Base-by-base conservation (phyloP, 2,329 filamentous ascomycete genomes). In the Hypoxylon sp. region DNA sequence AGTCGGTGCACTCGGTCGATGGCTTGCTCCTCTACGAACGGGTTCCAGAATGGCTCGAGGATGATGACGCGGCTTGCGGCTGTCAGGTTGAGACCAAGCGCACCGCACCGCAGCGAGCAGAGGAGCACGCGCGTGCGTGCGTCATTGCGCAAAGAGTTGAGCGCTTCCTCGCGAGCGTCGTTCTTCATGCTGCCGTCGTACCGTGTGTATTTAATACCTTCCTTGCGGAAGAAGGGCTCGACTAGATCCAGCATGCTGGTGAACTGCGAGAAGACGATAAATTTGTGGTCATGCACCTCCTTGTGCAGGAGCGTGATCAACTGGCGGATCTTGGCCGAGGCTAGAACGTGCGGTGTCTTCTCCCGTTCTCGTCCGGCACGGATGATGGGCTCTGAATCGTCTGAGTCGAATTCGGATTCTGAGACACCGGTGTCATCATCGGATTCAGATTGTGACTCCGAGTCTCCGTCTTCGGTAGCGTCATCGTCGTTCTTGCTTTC, bases 1-100 rank as follows among this genome's bases (percentile, higher is more conserved):
- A 99, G 87, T n/a, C 94, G 91, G 69, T 99, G 94, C 17, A 99
- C 94, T 45, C 94, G 91, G 72, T 99, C 94, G 63, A 99, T 99
- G 37, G 94, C 94, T 78, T 99, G 94, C 71, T 99, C 94, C 76
- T 99, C 94, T 23, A 99, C 91, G 67, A 99, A 99, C 82, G 91
- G 94, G 71, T 99, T 99, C 94, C 94, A 99, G 73, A 99, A 99
- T 0, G 94, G 94, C 71, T 99, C 94, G 31, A 99, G 79, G 62
- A 99, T 96, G 42, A 99, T 86, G 3, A 99, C 94, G 12, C 94
- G 83, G 56, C 89, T 94, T 7, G 94, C 94, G 0, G 92, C 94
- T 5, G 94, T 99, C 43, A 99, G 78, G 71, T 99, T 99, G 19
- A 99, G 83, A 2, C 94, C 94, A 34, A 99, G 73, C 38, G 90